These are phyloP conservation scores for Urochloa ruziziensis DNA, from an alignment of 176 grass and related monocot species.

Conservation along the genomic window DNA sequence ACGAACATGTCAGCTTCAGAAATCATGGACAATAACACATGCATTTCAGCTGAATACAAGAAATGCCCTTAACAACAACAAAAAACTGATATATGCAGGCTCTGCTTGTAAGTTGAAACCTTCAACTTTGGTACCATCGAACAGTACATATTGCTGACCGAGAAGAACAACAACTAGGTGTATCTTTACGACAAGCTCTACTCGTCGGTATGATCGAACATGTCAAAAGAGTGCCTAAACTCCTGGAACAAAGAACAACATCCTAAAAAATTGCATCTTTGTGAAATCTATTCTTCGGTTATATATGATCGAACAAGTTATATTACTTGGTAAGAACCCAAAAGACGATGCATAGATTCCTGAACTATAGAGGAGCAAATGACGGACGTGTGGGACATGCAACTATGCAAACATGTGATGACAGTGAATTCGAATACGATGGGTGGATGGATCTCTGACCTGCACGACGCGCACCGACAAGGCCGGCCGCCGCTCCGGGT, in stretches of 20 bases:
- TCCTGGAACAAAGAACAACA: background rate
- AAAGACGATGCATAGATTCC: background rate
- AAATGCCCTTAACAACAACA: background rate
- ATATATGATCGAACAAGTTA: background rate
- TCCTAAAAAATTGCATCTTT: background rate
- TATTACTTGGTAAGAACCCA: background rate
- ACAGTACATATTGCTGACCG: background rate
- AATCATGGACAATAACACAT: background rate
- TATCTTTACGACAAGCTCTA: background rate
- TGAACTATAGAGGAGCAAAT: background rate
- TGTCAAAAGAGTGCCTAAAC: background rate
- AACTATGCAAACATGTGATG: conserved; percentile 14
- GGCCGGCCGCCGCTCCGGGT: conserved; percentile 35
- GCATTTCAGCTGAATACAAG: background rate
- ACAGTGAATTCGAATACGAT: background rate
- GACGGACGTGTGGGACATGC: conserved; percentile 14
- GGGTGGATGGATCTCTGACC: conserved; percentile 31
- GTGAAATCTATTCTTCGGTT: background rate
- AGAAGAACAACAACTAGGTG: background rate
- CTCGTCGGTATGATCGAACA: background rate
- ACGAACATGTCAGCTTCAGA: background rate
- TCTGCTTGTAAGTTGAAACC: too few species aligned
- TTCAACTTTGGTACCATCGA: background rate
- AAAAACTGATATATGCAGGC: background rate
- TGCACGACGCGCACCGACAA: conserved; percentile 57